Evolutionary conservation across 345 rosid species (phyloP).

Genomic region (Salix purpurea): DNA sequence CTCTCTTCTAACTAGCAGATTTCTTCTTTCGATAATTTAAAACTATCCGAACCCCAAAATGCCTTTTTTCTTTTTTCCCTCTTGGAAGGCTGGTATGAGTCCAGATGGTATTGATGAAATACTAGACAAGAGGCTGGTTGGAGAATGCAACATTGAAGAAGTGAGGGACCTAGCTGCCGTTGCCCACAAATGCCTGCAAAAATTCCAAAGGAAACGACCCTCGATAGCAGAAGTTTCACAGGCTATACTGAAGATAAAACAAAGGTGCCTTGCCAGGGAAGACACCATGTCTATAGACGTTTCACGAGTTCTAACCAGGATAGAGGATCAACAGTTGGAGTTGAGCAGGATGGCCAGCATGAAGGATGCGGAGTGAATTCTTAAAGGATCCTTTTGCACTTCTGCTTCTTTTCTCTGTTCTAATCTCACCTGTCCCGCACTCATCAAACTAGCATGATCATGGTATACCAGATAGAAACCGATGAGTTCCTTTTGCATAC

Average conservation of each 20-base stretch:
- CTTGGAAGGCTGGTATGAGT: conserved; percentile 74
- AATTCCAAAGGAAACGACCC: conserved; percentile 71
- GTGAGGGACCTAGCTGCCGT: conserved; percentile 64
- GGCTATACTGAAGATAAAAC: conserved; percentile 69
- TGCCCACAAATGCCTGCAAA: conserved; percentile 69
- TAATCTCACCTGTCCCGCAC: not conserved
- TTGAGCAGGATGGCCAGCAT: conserved; percentile 47
- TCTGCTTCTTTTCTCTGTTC: not conserved
- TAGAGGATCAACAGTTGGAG: conserved; percentile 67
- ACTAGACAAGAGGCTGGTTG: conserved; percentile 63
- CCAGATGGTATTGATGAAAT: conserved; percentile 79
- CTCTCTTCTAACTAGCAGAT: not conserved
- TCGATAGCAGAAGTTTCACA: conserved; percentile 75
- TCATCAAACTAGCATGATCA: not conserved
- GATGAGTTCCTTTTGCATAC: too few species aligned
- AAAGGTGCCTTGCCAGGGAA: conserved; percentile 31
- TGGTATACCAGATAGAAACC: not conserved
- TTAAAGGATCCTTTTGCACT: not conserved
- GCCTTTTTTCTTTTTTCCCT: not conserved
- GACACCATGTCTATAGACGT: conserved; percentile 43
- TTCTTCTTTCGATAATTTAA: not conserved
- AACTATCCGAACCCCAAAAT: not conserved
- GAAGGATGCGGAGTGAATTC: conserved; percentile 33
- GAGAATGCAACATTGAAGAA: conserved; percentile 55
- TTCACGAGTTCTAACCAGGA: conserved; percentile 61